Percentiles rank a stretch among this genome's conserved stretches.
These are phyloP conservation scores for Mariannaea sp. DNA, from an alignment of 2,329 filamentous ascomycete species.

Conservation along the genomic window DNA sequence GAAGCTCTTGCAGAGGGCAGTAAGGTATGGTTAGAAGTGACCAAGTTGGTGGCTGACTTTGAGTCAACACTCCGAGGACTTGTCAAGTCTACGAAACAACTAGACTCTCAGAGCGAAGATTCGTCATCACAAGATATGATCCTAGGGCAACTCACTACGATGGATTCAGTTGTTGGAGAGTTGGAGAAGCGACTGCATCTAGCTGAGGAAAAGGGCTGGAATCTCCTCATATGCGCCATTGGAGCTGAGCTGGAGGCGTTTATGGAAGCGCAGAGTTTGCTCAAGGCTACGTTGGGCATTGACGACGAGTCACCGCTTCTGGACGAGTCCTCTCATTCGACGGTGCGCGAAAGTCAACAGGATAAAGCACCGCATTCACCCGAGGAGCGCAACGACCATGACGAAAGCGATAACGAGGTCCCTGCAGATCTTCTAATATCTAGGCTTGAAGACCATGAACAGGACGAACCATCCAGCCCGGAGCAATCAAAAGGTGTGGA, in stretches of 20 bases:
- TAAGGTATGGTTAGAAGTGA: conserved; percentile 67
- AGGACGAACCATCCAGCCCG: conserved; percentile 21
- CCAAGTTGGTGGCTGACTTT: conserved; percentile 64
- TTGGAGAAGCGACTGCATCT: conserved; percentile 59
- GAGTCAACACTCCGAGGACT: conserved; percentile 65
- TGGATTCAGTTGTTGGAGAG: conserved; percentile 59
- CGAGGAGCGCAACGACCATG: conserved; percentile 14
- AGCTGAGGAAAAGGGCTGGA: conserved; percentile 70
- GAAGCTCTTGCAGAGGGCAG: conserved; percentile 70
- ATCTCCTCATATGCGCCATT: conserved; percentile 74
- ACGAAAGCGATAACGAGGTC: conserved; percentile 49
- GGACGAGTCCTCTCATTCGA: conserved; percentile 4
- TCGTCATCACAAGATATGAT: conserved; percentile 46
- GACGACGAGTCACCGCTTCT: conserved; percentile 14
- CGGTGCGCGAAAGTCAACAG: conserved; percentile 2
- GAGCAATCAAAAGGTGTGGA: conserved; percentile 22
- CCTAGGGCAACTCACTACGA: conserved; percentile 55
- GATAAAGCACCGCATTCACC: not conserved
- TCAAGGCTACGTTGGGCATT: conserved; percentile 42
- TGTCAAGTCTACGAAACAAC: conserved; percentile 47
- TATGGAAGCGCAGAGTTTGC: conserved; percentile 60
- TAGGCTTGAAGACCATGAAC: conserved; percentile 36
- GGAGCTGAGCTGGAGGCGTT: conserved; percentile 75
- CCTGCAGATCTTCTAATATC: conserved; percentile 48
- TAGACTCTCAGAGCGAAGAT: conserved; percentile 40